Conservation (phyloP, 2,329 filamentous ascomycete species). For the Ophiostoma sp. region DNA sequence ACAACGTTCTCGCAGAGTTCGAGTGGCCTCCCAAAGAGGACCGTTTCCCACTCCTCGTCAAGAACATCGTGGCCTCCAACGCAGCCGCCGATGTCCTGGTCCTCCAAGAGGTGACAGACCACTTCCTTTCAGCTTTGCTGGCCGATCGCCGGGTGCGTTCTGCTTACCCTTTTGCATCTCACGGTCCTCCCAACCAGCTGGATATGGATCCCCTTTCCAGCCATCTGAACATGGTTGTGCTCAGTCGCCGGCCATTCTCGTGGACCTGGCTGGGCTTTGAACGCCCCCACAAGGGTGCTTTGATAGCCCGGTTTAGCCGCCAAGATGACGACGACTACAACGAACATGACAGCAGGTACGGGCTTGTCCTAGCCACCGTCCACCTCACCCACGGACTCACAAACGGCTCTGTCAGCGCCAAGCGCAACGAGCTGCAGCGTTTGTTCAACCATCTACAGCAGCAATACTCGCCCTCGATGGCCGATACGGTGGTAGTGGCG, state of each 20-base stretch:
- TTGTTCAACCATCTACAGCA: conserved; percentile 43
- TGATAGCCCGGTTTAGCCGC: conserved; percentile 41
- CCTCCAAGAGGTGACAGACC: conserved; percentile 60
- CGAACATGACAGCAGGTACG: conserved; percentile 25
- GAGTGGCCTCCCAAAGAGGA: conserved; percentile 39
- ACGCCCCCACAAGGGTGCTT: conserved; percentile 52
- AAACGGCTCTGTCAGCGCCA: conserved; percentile 52
- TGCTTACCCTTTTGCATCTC: conserved; percentile 51
- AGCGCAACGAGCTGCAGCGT: conserved; percentile 50
- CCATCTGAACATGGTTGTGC: conserved; percentile 54
- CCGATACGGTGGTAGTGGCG: conserved; percentile 50
- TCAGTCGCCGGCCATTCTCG: conserved; percentile 51
- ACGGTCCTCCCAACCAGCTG: conserved; percentile 49
- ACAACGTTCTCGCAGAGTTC: conserved; percentile 51
- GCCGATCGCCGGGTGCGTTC: conserved; percentile 40
- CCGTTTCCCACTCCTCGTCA: conserved; percentile 41
- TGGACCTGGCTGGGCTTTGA: conserved; percentile 52
- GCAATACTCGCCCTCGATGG: conserved; percentile 32
- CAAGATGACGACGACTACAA: neutral
- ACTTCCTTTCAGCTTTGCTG: conserved; percentile 55
- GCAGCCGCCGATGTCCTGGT: conserved; percentile 45
- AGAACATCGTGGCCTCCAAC: conserved; percentile 40
- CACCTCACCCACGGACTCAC: conserved; percentile 59
- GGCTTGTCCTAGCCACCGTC: conserved; percentile 50
- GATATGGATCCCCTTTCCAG: conserved; percentile 53